Base-by-base conservation (phyloP, 805 yeast genomes). In the Hanseniaspora occidentalis region DNA sequence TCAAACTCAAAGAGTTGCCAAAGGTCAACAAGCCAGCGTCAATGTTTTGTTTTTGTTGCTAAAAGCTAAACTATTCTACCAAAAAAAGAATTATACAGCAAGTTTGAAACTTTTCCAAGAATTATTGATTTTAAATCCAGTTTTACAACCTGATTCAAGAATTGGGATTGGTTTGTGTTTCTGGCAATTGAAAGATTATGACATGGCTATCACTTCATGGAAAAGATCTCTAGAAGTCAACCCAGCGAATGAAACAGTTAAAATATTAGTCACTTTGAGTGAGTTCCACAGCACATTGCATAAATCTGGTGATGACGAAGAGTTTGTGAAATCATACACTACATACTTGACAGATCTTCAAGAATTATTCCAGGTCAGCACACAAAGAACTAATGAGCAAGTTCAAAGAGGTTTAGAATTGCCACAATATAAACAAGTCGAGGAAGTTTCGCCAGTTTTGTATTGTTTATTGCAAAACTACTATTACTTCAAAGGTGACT, bases 131-230 rank as follows among this genome's bases (percentile, higher is more conserved):
- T 66, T 78, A 38, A 79, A 85, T 46, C 96, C 96, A 2, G 56
- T 80, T 27, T 63, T 81, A 49, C 72, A 73, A 49, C 96, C 97
- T 4, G 96, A 89, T 62, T 94, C 96, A 16, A 70, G 99, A 59
- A 71, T 92, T 45, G 99, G 97, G 22, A 75, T 89, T 45, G 99
- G 98, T 26, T 64, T 92, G 47, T 88, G 96, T 59, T 89, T 79
- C 56, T 92, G 96, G 96, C 74, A 74, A 45, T 64, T 92, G 45
- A 80, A 80, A 39, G 94, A 84, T 57, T 72, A 74, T 47, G 71
- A 71, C 39, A 71, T 84, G 65, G 97, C 98, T 0, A 53, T 71
- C 6, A 64, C 65, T 38, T 80, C 97, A 0, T 92, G 97, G 96
- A 71, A 73, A 46, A 72, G 96, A 52, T 71, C 84, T 1, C 61